Percentiles rank a stretch among this genome's conserved stretches.
Conservation (phyloP, 2,329 filamentous ascomycete genomes). For the Xylariales sp. region DNA sequence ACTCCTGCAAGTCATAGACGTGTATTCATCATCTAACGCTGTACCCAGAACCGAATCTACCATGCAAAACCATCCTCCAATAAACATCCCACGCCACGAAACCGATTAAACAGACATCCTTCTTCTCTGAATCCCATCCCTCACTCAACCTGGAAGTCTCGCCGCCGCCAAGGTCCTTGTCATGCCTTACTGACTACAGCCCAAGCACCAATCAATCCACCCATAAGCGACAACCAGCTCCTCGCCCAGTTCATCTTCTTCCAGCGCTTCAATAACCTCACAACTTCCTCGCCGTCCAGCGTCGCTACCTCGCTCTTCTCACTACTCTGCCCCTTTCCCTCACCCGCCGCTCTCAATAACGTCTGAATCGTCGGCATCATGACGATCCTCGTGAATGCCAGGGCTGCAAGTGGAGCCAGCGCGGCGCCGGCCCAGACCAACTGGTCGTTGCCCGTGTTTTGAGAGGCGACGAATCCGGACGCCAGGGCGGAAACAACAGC, state of each 20-base stretch:
- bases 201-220: background rate
- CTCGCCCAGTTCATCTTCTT: background rate
- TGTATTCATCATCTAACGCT: no score
- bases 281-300: background rate
- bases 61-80: no score
- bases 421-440: background rate
- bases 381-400: constrained; percentile 3
- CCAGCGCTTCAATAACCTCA: constrained; percentile 3
- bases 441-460: background rate
- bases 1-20: no score
- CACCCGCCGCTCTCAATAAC: background rate
- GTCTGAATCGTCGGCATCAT: background rate
- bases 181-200: no score
- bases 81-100: no score
- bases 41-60: no score
- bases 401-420: background rate
- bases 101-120: no score
- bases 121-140: no score
- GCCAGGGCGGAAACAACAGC: constrained; percentile 2
- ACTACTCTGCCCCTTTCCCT: background rate
- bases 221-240: constrained; percentile 3
- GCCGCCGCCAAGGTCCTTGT: no score
- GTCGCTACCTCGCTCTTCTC: background rate
- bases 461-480: background rate
- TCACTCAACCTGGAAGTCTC: no score